A percentile compares a stretch with the other conserved stretches of the same genome.
Evolutionary conservation across 2,329 filamentous ascomycete species (phyloP).

Genomic region (Monosporascus cannonballus): DNA sequence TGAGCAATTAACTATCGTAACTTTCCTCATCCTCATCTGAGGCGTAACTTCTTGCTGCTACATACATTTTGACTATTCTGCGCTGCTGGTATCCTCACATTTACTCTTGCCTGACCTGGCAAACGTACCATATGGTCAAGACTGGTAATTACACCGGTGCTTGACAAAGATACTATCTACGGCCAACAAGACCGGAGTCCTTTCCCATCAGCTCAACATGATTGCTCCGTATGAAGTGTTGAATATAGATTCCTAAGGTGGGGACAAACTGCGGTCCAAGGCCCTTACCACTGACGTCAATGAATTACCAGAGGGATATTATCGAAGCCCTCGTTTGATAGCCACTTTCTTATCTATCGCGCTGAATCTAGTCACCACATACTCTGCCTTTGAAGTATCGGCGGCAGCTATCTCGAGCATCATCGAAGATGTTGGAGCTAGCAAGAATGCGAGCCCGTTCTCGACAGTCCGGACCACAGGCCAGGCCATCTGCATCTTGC

Average conservation of each 20-base stretch:
- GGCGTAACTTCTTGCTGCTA: too few species aligned
- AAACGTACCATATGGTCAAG: too few species aligned
- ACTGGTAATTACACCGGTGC: too few species aligned
- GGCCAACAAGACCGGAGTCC: too few species aligned
- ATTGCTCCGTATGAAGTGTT: too few species aligned
- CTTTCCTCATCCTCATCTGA: too few species aligned
- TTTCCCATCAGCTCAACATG: too few species aligned
- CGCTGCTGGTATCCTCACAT: too few species aligned
- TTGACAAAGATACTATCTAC: too few species aligned
- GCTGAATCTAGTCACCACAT: constrained; percentile 13
- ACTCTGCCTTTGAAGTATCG: constrained; percentile 12
- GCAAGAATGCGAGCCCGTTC: constrained; percentile 4
- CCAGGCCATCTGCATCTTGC: constrained; percentile 10
- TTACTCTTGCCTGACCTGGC: too few species aligned
- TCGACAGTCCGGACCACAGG: constrained; percentile 5
- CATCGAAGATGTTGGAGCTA: constrained; percentile 6
- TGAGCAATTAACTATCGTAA: too few species aligned
- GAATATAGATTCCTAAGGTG: constrained; percentile 1
- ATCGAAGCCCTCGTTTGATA: constrained; percentile 9
- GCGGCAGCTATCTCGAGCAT: constrained; percentile 10
- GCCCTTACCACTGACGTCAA: constrained; percentile 11
- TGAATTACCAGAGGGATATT: constrained; percentile 11
- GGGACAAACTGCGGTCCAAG: constrained; percentile 12
- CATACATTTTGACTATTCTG: too few species aligned
- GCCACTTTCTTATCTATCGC: constrained; percentile 11